Evolutionary conservation across 177 flowering plant genomes (phyloP).

Genomic region (Tripterygium wilfordii): DNA sequence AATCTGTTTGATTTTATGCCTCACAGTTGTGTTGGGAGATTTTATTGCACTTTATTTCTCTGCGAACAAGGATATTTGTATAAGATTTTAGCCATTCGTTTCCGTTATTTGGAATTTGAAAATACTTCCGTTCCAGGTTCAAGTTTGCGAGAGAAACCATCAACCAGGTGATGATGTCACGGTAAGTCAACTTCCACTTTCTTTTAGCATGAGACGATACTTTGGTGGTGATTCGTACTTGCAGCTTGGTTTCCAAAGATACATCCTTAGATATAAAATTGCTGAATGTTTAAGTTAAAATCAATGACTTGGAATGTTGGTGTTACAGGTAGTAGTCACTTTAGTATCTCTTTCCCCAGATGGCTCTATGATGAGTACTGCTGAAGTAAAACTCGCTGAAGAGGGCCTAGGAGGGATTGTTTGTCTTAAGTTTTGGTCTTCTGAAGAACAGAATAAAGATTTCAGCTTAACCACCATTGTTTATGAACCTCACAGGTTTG

Average conservation of each 20-base stretch:
- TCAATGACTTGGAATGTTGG: constrained; percentile 5
- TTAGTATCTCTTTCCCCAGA: constrained; percentile 66
- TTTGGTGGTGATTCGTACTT: background rate
- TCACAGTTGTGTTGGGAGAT: no score
- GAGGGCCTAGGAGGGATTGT: constrained; percentile 86
- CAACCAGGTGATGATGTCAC: constrained; percentile 79
- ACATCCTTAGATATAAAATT: background rate
- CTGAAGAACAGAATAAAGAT: constrained; percentile 36
- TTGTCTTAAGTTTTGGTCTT: constrained; percentile 81
- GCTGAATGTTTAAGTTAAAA: background rate
- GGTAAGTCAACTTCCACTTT: constrained; percentile 35
- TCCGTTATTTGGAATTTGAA: background rate
- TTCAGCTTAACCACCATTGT: constrained; percentile 72
- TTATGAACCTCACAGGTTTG: constrained; percentile 97
- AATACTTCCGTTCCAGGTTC: constrained; percentile 50
- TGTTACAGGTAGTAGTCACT: constrained; percentile 61
- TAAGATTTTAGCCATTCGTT: background rate
- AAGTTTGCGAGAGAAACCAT: constrained; percentile 89
- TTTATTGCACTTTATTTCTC: no score
- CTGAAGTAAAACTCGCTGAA: constrained; percentile 74
- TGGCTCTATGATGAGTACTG: constrained; percentile 79
- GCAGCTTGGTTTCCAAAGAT: background rate
- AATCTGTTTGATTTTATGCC: no score
- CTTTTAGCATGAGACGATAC: background rate
- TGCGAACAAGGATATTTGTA: no score